Evolutionary conservation across 805 yeast species (phyloP).

Genomic region (Kodamaea kakaduensis): DNA sequence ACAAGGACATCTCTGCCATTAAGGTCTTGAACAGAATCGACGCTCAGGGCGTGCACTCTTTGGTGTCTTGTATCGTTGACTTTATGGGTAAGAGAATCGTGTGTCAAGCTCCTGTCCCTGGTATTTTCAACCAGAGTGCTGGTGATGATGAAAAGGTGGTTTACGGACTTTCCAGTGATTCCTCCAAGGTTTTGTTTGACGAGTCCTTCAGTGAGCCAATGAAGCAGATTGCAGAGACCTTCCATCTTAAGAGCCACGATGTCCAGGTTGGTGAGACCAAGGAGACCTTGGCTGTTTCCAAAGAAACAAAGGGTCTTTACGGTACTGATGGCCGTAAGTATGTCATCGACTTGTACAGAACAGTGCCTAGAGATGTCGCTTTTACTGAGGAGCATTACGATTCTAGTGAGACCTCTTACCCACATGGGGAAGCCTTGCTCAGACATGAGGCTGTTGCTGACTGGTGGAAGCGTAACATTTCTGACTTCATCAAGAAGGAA

Average conservation of each 20-base stretch:
- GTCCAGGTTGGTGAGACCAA: slow-evolving; percentile 47
- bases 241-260: slow-evolving; percentile 72
- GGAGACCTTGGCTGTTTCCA: slow-evolving; percentile 58
- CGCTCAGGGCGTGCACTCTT: slow-evolving; percentile 57
- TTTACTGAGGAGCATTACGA: slow-evolving; percentile 60
- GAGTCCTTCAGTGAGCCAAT: slow-evolving; percentile 53
- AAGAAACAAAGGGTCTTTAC: slow-evolving; percentile 77
- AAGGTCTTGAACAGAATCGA: slow-evolving; percentile 65
- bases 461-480: slow-evolving; percentile 77
- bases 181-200: slow-evolving; percentile 45
- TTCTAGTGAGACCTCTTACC: slow-evolving; percentile 51
- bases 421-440: slow-evolving; percentile 73
- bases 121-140: slow-evolving; percentile 54
- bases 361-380: slow-evolving; percentile 79
- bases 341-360: slow-evolving; percentile 75
- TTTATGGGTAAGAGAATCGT: slow-evolving; percentile 84
- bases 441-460: slow-evolving; percentile 87
- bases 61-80: slow-evolving; percentile 84
- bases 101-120: slow-evolving; percentile 96
- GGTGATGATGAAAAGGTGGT: slow-evolving; percentile 51
- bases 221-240: slow-evolving; percentile 59
- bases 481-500: slow-evolving; percentile 47
- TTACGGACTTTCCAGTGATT: slow-evolving; percentile 72
- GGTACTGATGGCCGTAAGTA: slow-evolving; percentile 87
- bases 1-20: slow-evolving; percentile 75